Conservation (phyloP, 495 filamentous ascomycete species). For the Penicillium roqueforti region DNA sequence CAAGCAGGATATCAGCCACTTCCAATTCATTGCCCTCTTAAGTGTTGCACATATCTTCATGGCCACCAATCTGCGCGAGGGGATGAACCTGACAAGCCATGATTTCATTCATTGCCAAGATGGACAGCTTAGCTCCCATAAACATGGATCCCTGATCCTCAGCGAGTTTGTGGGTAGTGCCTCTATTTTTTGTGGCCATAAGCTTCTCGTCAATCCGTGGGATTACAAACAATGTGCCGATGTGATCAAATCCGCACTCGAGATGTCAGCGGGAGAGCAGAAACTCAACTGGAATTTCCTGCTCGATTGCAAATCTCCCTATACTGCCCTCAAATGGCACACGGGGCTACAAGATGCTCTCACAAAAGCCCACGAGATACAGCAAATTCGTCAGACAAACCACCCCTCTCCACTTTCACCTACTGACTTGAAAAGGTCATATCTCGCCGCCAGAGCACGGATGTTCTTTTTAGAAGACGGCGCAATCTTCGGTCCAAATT, state of each 20-base stretch:
- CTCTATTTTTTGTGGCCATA: slow-evolving; percentile 66
- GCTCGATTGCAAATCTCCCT: slow-evolving; percentile 61
- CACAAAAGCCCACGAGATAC: slow-evolving; percentile 60
- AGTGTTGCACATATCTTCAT: slow-evolving; percentile 79
- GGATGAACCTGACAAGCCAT: slow-evolving; percentile 87
- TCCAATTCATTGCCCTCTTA: slow-evolving; percentile 78
- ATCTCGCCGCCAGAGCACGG: slow-evolving; percentile 53
- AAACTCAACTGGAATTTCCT: slow-evolving; percentile 65
- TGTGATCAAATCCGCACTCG: slow-evolving; percentile 68
- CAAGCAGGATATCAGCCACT: slow-evolving; percentile 83
- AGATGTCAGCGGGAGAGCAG: slow-evolving; percentile 70
- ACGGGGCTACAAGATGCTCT: slow-evolving; percentile 55
- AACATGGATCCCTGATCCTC: slow-evolving; percentile 80
- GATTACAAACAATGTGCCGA: slow-evolving; percentile 77
- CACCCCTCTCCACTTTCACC: slow-evolving; percentile 68
- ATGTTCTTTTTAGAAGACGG: slow-evolving; percentile 83
- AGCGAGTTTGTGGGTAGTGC: slow-evolving; percentile 92
- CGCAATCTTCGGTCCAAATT: slow-evolving; percentile 65
- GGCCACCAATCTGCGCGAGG: slow-evolving; percentile 83
- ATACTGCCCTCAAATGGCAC: slow-evolving; percentile 75
- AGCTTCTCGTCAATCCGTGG: slow-evolving; percentile 83
- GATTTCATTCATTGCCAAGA: slow-evolving; percentile 88
- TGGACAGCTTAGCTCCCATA: slow-evolving; percentile 58
- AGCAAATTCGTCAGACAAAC: slow-evolving; percentile 64
- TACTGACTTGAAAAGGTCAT: slow-evolving; percentile 53